Evolutionary conservation across 495 filamentous ascomycete species (phyloP).

Genomic region (Xylaria curta): DNA sequence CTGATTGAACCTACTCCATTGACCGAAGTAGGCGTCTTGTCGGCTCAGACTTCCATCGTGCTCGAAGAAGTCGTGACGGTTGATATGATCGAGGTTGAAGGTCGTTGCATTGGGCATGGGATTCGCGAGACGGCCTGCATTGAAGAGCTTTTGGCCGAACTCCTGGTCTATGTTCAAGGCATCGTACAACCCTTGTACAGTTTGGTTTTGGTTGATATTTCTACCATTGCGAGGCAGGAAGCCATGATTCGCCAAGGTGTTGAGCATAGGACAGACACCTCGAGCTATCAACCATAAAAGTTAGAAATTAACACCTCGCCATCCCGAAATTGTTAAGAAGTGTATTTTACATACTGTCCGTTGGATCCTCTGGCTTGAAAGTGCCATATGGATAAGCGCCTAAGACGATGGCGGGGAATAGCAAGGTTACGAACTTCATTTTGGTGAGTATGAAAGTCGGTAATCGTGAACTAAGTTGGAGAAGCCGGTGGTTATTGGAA

Average conservation of each 20-base stretch:
- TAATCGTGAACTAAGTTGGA: no score
- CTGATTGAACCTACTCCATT: slow-evolving; percentile 51
- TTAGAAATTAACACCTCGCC: neutral
- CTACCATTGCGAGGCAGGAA: slow-evolving; percentile 45
- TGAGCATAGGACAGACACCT: slow-evolving; percentile 48
- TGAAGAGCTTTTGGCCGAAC: neutral
- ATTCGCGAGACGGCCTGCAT: slow-evolving; percentile 48
- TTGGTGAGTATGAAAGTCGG: neutral
- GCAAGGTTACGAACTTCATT: neutral
- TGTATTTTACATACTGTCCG: neutral
- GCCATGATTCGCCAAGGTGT: slow-evolving; percentile 47
- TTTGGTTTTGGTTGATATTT: slow-evolving; percentile 42
- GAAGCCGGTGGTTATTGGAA: neutral
- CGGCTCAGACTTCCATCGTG: slow-evolving; percentile 60
- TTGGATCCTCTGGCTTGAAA: neutral
- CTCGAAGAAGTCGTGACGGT: slow-evolving; percentile 56
- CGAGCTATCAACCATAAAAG: slow-evolving; percentile 32
- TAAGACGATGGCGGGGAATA: neutral
- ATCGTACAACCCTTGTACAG: slow-evolving; percentile 14
- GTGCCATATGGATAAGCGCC: neutral
- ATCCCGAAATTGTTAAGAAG: neutral
- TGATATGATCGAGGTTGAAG: slow-evolving; percentile 56
- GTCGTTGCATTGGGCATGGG: slow-evolving; percentile 55
- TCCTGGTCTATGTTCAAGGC: neutral
- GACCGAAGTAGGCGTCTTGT: slow-evolving; percentile 50